Percentiles rank a stretch among this genome's conserved stretches.
These are phyloP conservation scores for Liquidambar formosana DNA, from an alignment of 164 flowering plant genomes.

Conservation along the genomic window DNA sequence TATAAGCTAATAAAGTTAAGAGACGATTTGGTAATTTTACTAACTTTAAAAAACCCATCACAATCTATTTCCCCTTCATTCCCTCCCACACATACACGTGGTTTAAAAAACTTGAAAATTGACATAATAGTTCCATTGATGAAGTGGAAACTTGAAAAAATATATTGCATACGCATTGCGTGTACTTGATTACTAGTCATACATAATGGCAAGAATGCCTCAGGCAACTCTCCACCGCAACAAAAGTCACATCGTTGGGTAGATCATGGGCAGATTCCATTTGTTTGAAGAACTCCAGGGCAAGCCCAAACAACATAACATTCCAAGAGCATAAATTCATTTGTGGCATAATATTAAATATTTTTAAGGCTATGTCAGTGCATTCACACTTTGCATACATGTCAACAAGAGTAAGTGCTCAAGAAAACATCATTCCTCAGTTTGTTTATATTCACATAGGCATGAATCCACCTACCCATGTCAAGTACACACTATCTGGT, in stretches of 20 bases:
- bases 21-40: too few relatives aligned
- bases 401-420: conserved; percentile 33
- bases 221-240: too few relatives aligned
- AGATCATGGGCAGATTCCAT: conserved; percentile 26
- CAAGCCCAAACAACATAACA: conserved; percentile 36
- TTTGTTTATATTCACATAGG: not conserved
- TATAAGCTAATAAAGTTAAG: too few relatives aligned
- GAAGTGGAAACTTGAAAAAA: too few relatives aligned
- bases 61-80: too few relatives aligned
- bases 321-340: conserved; percentile 24
- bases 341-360: conserved; percentile 7
- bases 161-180: too few relatives aligned
- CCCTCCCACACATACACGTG: too few relatives aligned
- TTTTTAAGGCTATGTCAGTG: conserved; percentile 19
- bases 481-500: not conserved
- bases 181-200: too few relatives aligned
- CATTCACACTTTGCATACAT: conserved; percentile 40
- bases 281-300: conserved; percentile 26
- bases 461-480: not conserved
- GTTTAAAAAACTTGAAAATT: too few relatives aligned
- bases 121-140: too few relatives aligned
- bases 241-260: conserved; percentile 37
- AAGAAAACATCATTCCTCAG: conserved; percentile 22
- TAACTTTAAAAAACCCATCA: too few relatives aligned
- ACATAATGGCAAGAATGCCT: too few relatives aligned